A percentile compares a stretch with the other conserved stretches of the same genome.
Conservation (phyloP, 331 rosid genomes). For the Malus hybrid region DNA sequence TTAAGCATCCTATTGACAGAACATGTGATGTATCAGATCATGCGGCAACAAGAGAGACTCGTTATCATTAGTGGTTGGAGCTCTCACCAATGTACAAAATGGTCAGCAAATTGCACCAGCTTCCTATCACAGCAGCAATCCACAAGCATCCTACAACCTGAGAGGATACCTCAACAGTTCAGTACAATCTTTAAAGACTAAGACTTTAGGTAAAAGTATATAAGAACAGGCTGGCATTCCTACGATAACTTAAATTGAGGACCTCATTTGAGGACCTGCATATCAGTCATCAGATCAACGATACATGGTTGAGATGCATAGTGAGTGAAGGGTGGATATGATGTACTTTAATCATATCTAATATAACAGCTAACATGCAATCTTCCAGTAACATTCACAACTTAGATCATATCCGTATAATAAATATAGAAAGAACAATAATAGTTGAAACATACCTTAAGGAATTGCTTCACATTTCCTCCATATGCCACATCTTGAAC, state of each 20-base stretch:
- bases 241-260: neutral
- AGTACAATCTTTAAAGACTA: constrained; percentile 1
- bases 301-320: neutral
- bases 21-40: neutral
- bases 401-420: neutral
- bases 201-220: neutral
- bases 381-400: neutral
- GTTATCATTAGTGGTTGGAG: neutral
- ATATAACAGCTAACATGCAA: neutral
- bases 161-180: constrained; percentile 12
- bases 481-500: constrained; percentile 83
- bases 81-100: constrained; percentile 79
- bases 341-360: neutral
- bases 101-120: constrained; percentile 92
- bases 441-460: constrained; percentile 41
- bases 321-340: neutral
- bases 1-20: neutral
- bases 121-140: constrained; percentile 70
- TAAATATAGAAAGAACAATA: neutral
- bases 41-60: neutral
- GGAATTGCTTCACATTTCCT: constrained; percentile 67
- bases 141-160: constrained; percentile 63
- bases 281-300: neutral
- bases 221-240: neutral
- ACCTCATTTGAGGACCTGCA: neutral